Percentiles rank a stretch among this genome's conserved stretches.
Evolutionary conservation across 208 protist genomes (phyloP).

Genomic region (Trypanosoma theileri): DNA sequence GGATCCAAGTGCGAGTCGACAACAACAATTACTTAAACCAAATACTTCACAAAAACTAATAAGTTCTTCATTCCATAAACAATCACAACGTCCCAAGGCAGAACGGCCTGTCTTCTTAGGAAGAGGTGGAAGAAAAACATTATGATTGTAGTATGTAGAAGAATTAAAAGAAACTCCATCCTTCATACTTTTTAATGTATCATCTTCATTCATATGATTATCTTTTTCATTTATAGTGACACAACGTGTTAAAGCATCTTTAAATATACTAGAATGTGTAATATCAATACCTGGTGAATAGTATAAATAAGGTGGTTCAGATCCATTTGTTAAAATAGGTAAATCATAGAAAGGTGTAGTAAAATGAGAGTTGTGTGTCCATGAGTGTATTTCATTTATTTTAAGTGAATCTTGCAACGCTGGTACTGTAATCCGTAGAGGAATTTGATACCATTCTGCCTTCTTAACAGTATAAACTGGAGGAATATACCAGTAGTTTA

Average conservation of each 20-base stretch:
- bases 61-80: conserved; percentile 32
- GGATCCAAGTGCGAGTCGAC: conserved; percentile 32
- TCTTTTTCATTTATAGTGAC: background rate
- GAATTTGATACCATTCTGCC: conserved; percentile 28
- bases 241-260: conserved; percentile 1
- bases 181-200: background rate
- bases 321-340: background rate
- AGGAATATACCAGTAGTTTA: conserved; percentile 1
- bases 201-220: background rate
- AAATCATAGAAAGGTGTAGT: background rate
- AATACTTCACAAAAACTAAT: conserved; percentile 28
- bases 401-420: conserved; percentile 23
- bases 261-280: conserved; percentile 27
- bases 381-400: conserved; percentile 2
- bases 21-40: conserved; percentile 28
- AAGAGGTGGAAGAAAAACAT: conserved; percentile 15
- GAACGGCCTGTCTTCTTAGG: conserved; percentile 14
- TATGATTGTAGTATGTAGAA: background rate
- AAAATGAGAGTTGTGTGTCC: background rate
- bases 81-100: conserved; percentile 27
- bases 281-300: conserved; percentile 30
- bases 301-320: conserved; percentile 9
- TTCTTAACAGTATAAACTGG: conserved; percentile 18
- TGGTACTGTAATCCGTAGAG: conserved; percentile 20
- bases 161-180: background rate